Percentiles rank a stretch among this genome's conserved stretches.
Conservation (phyloP, 441 rosid genomes). For the Caryocar brasiliense region DNA sequence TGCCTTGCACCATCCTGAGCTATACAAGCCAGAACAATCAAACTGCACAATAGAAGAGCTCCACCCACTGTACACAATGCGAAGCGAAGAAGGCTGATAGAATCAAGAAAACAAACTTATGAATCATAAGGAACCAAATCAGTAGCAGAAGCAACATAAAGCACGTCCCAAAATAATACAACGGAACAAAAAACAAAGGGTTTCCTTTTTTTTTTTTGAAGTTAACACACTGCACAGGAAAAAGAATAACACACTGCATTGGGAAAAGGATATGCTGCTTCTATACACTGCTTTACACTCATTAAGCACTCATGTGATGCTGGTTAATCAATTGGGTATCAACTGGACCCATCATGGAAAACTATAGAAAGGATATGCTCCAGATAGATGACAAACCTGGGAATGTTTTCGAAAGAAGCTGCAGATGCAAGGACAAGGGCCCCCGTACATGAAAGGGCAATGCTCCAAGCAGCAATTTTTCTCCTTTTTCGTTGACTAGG, state of each 20-base stretch:
- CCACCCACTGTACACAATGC: conserved; percentile 44
- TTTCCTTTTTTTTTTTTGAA: no score
- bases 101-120: conserved; percentile 8
- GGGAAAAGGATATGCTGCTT: no score
- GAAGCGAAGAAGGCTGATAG: conserved; percentile 43
- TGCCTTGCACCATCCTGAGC: conserved; percentile 67
- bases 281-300: no score
- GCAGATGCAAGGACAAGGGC: conserved; percentile 45
- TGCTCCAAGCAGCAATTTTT: conserved; percentile 56
- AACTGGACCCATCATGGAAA: background rate
- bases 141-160: background rate
- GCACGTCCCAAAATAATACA: background rate
- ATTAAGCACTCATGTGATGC: no score
- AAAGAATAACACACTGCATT: no score
- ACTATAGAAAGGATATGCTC: background rate
- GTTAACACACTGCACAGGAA: no score
- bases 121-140: background rate
- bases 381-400: conserved; percentile 34
- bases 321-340: no score
- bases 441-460: conserved; percentile 44
- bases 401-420: conserved; percentile 45
- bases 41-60: conserved; percentile 45
- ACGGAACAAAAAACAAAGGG: background rate
- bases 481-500: conserved; percentile 35
- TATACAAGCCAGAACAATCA: conserved; percentile 49